These are phyloP conservation scores for Penstemon eatonii DNA, from an alignment of 257 asterid species.

Conservation along the genomic window DNA sequence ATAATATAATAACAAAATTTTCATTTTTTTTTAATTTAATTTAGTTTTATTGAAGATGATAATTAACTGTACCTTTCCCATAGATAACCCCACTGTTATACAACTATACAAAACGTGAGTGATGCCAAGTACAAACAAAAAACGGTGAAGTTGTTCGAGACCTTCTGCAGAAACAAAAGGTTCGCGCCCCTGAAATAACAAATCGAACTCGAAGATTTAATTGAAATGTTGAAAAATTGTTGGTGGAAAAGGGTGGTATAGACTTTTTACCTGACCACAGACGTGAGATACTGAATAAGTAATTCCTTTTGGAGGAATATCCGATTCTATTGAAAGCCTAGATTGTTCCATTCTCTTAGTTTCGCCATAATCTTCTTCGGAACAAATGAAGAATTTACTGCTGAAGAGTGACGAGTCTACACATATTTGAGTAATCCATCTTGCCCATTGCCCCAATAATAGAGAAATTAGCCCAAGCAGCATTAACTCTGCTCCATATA, in stretches of 20 bases:
- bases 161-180: conserved; percentile 91
- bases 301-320: conserved; percentile 51
- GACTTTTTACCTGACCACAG: conserved; percentile 84
- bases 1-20: not conserved
- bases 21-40: too few relatives aligned
- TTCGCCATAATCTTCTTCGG: conserved; percentile 57
- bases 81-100: conserved; percentile 72
- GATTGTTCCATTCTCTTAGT: conserved; percentile 30
- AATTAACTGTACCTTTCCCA: conserved; percentile 66
- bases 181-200: conserved; percentile 63
- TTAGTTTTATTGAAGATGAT: too few relatives aligned
- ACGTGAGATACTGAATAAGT: conserved; percentile 43
- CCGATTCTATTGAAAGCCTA: conserved; percentile 40
- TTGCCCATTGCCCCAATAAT: conserved; percentile 88
- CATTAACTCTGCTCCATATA: conserved; percentile 66
- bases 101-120: conserved; percentile 82
- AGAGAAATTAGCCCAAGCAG: conserved; percentile 87
- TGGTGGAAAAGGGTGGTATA: too few relatives aligned
- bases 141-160: conserved; percentile 81
- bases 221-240: not conserved
- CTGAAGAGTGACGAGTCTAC: conserved; percentile 76
- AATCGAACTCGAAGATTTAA: not conserved
- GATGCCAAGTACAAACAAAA: conserved; percentile 85
- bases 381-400: conserved; percentile 72
- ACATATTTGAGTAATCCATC: conserved; percentile 76